A percentile compares a stretch with the other conserved stretches of the same genome.
These are phyloP conservation scores for Rhodotorula sp. DNA, from an alignment of 1,284 basidiomycete genomes.

Conservation along the genomic window DNA sequence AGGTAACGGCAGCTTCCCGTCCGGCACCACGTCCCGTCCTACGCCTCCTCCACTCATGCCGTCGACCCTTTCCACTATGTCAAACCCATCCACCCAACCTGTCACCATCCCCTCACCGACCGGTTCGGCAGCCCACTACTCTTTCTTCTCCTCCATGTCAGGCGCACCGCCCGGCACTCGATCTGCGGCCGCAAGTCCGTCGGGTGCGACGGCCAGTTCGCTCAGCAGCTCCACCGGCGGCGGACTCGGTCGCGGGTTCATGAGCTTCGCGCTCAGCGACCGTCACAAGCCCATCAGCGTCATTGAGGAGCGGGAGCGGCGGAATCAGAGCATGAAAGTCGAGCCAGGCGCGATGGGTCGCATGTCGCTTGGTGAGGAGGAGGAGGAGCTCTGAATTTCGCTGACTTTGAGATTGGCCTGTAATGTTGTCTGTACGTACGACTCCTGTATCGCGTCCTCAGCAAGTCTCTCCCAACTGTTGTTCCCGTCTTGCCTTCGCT, in stretches of 20 bases:
- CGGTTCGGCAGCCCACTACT: not conserved
- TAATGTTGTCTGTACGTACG: not conserved
- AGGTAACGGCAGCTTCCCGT: not conserved
- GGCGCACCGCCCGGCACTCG: not conserved
- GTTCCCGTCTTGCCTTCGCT: too few species aligned
- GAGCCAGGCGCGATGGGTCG: slow-evolving; percentile 13
- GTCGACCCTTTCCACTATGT: not conserved
- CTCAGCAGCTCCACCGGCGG: slow-evolving; percentile 21
- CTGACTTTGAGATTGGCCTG: not conserved
- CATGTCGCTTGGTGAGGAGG: slow-evolving; percentile 11
- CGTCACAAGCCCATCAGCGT: slow-evolving; percentile 11
- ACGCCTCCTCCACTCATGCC: slow-evolving; percentile 2
- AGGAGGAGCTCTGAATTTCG: slow-evolving; percentile 2
- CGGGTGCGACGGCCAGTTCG: slow-evolving; percentile 8
- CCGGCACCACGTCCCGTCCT: not conserved
- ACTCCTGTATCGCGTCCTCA: not conserved
- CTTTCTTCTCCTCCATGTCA: slow-evolving; percentile 15
- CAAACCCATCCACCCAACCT: slow-evolving; percentile 11
- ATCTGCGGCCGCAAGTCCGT: slow-evolving; percentile 4
- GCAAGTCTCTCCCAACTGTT: not conserved
- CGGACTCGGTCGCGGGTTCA: slow-evolving; percentile 4
- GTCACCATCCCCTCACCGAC: slow-evolving; percentile 34
- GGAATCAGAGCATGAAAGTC: not conserved
- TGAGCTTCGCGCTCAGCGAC: slow-evolving; percentile 7
- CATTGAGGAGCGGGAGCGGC: slow-evolving; percentile 1